These are phyloP conservation scores for Phanerochaete carnosa DNA, from an alignment of 768 basidiomycete species.

Conservation along the genomic window DNA sequence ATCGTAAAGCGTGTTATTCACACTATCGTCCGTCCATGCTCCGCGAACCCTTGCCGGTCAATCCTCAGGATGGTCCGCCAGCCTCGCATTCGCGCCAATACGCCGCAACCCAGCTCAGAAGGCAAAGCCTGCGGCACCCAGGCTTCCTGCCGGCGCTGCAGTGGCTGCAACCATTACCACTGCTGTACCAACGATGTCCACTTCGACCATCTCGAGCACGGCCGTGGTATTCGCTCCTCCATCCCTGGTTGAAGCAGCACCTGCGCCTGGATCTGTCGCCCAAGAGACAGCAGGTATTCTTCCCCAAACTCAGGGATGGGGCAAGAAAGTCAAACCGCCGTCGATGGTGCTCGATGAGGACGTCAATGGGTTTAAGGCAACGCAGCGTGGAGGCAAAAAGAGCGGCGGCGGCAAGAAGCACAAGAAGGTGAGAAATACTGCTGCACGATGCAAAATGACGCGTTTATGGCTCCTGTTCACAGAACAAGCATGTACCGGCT, in stretches of 20 bases:
- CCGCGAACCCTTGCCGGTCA: conserved; percentile 9
- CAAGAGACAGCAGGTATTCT: conserved; percentile 31
- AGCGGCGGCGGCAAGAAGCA: conserved; percentile 50
- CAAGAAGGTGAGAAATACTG: conserved; percentile 52
- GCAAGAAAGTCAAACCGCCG: conserved; percentile 86
- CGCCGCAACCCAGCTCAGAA: conserved; percentile 58
- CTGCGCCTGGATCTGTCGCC: conserved; percentile 10
- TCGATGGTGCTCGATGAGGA: conserved; percentile 90
- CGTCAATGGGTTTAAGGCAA: conserved; percentile 74
- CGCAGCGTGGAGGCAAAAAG: conserved; percentile 51
- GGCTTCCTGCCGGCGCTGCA: conserved; percentile 63
- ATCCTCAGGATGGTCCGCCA: conserved; percentile 80
- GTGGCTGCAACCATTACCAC: conserved; percentile 29
- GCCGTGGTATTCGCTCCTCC: conserved; percentile 75
- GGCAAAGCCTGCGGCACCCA: conserved; percentile 46
- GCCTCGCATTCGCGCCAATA: conserved; percentile 85
- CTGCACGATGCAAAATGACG: background rate
- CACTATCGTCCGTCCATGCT: conserved; percentile 27
- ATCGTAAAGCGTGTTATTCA: conserved; percentile 54
- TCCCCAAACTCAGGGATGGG: conserved; percentile 63
- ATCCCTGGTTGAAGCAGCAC: conserved; percentile 37
- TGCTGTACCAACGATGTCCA: conserved; percentile 10
- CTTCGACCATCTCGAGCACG: conserved; percentile 42
- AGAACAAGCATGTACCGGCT: conserved; percentile 61
- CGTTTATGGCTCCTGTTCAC: conserved; percentile 1